Conservation (phyloP, 129 eudicot genomes). For the Sambucus nigra region DNA sequence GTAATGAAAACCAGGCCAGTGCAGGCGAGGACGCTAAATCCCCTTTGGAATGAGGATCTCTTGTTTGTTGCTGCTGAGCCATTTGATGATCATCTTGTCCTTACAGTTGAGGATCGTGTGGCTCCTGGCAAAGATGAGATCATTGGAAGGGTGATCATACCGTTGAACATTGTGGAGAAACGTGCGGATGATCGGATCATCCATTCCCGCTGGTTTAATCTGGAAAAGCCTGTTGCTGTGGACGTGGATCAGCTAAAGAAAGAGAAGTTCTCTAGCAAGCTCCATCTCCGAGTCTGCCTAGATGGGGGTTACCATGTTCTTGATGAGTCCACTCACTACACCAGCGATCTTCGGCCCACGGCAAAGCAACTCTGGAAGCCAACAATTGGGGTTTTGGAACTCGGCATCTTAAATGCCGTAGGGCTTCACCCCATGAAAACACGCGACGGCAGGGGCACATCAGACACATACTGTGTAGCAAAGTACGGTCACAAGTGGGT, state of each 20-base stretch:
- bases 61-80: conserved; percentile 95
- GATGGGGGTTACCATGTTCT: conserved; percentile 99
- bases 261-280: conserved; percentile 78
- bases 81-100: conserved; percentile 78
- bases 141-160: conserved; percentile 75
- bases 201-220: conserved; percentile 87
- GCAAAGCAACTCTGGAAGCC: conserved; percentile 96
- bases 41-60: conserved; percentile 90
- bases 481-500: conserved; percentile 96
- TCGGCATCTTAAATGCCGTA: conserved; percentile 73
- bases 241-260: conserved; percentile 87
- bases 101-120: conserved; percentile 94
- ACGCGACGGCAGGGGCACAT: conserved; percentile 79
- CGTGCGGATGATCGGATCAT: conserved; percentile 91
- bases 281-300: conserved; percentile 78
- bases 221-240: conserved; percentile 76
- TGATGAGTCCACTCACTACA: conserved; percentile 88
- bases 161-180: conserved; percentile 65
- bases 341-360: conserved; percentile 91
- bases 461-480: conserved; percentile 94
- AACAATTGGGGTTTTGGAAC: conserved; percentile 76
- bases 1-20: conserved; percentile 71
- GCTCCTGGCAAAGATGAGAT: conserved; percentile 97
- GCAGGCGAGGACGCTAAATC: conserved; percentile 76
- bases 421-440: conserved; percentile 97